Evolutionary conservation across 2,329 filamentous ascomycete genomes (phyloP).

Genomic region (Magnaporthiopsis poae): DNA sequence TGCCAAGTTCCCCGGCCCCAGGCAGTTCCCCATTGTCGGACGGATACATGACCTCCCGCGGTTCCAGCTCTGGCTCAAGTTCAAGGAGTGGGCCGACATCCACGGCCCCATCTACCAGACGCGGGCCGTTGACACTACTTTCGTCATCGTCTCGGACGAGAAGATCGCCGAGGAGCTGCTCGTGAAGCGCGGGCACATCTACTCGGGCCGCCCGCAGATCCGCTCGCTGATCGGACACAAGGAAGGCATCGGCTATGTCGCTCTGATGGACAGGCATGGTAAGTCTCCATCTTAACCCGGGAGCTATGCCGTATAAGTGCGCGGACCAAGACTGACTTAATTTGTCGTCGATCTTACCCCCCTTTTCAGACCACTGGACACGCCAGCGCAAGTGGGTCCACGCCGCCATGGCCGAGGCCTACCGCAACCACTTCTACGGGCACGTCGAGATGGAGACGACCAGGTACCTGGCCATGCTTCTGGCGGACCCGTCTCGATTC

Average conservation of each 20-base stretch:
- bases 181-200: conserved; percentile 39
- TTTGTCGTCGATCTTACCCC: conserved; percentile 4
- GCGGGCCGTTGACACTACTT: conserved; percentile 28
- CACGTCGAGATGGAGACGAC: conserved; percentile 37
- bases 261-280: conserved; percentile 41
- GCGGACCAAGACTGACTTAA: background rate
- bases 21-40: conserved; percentile 37
- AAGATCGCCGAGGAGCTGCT: conserved; percentile 39
- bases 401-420: conserved; percentile 31
- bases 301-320: too few species aligned
- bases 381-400: conserved; percentile 42
- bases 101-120: conserved; percentile 36
- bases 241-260: conserved; percentile 36
- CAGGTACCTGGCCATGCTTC: conserved; percentile 34
- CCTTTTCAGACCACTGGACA: conserved; percentile 33
- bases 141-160: conserved; percentile 37
- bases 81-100: conserved; percentile 35
- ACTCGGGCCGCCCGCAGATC: conserved; percentile 40
- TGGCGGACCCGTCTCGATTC: conserved; percentile 36
- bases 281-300: conserved; percentile 12
- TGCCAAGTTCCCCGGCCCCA: conserved; percentile 34
- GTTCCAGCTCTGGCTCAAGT: conserved; percentile 40
- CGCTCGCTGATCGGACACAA: conserved; percentile 39
- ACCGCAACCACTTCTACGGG: conserved; percentile 34
- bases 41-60: conserved; percentile 39